A percentile compares a stretch with the other conserved stretches of the same genome.
Conservation (phyloP, 768 basidiomycete genomes). For the Mycena filopes region DNA sequence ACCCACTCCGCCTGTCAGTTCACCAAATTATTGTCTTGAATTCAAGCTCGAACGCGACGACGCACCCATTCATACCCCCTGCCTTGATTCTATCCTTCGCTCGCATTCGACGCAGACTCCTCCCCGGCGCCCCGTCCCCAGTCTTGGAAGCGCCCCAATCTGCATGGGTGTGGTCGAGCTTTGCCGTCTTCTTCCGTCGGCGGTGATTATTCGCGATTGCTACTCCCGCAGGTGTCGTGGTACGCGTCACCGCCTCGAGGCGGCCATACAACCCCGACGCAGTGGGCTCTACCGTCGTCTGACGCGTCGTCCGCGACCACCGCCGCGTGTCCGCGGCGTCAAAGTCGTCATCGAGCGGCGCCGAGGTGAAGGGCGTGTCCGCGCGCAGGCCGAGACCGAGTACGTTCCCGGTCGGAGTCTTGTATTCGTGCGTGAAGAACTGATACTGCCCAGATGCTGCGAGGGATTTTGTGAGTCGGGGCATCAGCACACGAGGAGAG, state of each 20-base stretch:
- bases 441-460: constrained; percentile 51
- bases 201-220: neutral
- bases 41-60: neutral
- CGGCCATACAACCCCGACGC: constrained; percentile 5
- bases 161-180: neutral
- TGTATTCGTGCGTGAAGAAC: constrained; percentile 51
- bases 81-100: constrained; percentile 20
- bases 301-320: constrained; percentile 22
- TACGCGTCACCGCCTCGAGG: constrained; percentile 25
- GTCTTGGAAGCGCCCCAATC: neutral
- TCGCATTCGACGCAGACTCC: constrained; percentile 8
- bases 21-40: neutral
- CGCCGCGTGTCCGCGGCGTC: constrained; percentile 48
- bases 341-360: constrained; percentile 53
- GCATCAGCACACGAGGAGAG: neutral
- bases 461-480: constrained; percentile 5
- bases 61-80: constrained; percentile 11
- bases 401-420: constrained; percentile 46
- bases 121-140: neutral
- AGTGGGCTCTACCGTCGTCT: constrained; percentile 22
- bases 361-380: constrained; percentile 50
- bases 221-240: constrained; percentile 12
- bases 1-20: neutral
- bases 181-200: constrained; percentile 5
- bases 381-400: constrained; percentile 50